Base-by-base conservation (phyloP, 1,139 yeast species). In the Kurtzmaniella natalensis region DNA sequence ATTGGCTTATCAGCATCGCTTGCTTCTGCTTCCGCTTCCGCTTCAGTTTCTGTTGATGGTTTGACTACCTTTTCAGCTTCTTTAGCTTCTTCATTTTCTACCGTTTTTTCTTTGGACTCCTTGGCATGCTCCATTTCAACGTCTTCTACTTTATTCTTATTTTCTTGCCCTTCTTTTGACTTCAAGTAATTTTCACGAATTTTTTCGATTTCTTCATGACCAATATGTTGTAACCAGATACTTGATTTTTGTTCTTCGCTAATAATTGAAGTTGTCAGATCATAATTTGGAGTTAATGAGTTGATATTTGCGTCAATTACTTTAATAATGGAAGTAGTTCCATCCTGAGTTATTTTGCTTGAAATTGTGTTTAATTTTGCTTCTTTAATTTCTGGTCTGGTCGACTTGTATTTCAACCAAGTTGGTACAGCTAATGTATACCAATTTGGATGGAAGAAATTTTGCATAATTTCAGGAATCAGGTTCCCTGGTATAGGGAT, bases 381-480 rank as follows among this genome's bases (percentile, higher is more conserved):
- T 9, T 38, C 34, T 7, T 38, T 28, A 9, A 37, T 35, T 3
- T 36, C 40, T 3, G 49, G 48, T 27, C 42, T 48, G 21, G 43
- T 41, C 7, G 40, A 36, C 23, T 66, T 69, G 43, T 81, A 80
- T 34, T 73, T 72, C 35, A 89, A 61, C 96, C 96, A 92, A 33
- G 78, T 77, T 1, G 95, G 81, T 5, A 85, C 72, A 6, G 94
- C 86, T 33, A 89, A 64, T 7, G 87, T 79, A 45, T 81, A 81
- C 85, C 94, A 84, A 41, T 83, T 84, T 10, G 96, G 96, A 55
- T 88, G 95, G 46, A 82, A 70, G 51, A 85, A 84, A 37, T 75
- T 77, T 33, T 75, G 71, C 57, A 87, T 64, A 37, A 87, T 72
- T 43, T 81, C 85, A 1, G 85, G 72, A 2, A 86, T 81, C 5